Evolutionary conservation across 2,329 filamentous ascomycete species (phyloP).

Genomic region (Hypocrella siamensis): DNA sequence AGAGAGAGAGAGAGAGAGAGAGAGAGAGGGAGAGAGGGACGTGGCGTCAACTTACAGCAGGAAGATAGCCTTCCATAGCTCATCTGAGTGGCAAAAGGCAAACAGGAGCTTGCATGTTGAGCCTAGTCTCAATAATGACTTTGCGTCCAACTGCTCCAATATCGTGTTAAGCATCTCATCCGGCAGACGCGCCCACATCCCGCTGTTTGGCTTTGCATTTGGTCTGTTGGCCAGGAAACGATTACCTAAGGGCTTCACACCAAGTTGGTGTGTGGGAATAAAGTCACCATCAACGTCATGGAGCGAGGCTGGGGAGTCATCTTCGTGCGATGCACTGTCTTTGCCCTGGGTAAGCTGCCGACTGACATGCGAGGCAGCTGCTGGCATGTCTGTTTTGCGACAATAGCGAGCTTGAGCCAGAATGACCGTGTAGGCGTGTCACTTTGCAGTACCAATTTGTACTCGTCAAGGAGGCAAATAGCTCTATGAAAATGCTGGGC

Average conservation of each 20-base stretch:
- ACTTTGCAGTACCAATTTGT: too few relatives aligned
- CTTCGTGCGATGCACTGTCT: too few relatives aligned
- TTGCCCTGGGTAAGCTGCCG: not conserved
- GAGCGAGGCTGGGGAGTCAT: too few relatives aligned
- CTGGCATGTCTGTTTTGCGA: too few relatives aligned
- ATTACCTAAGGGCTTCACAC: slow-evolving; percentile 79
- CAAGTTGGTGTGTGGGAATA: slow-evolving; percentile 66
- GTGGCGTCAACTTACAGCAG: slow-evolving; percentile 51
- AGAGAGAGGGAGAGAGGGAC: not conserved
- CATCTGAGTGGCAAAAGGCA: slow-evolving; percentile 70
- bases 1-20: not conserved
- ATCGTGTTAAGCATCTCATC: slow-evolving; percentile 68
- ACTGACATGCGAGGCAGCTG: not conserved
- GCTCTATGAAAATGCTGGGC: too few relatives aligned
- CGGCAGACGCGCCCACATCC: slow-evolving; percentile 51
- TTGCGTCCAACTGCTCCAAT: slow-evolving; percentile 57
- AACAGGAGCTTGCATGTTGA: slow-evolving; percentile 73
- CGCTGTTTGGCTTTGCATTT: slow-evolving; percentile 52
- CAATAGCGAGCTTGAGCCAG: too few relatives aligned
- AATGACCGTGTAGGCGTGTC: too few relatives aligned
- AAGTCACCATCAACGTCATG: slow-evolving; percentile 20
- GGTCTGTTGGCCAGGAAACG: slow-evolving; percentile 48
- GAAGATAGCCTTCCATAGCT: slow-evolving; percentile 78
- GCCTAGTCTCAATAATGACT: slow-evolving; percentile 48
- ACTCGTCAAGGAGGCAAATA: too few relatives aligned